These are phyloP conservation scores for Staphylotrichum tortipilum DNA, from an alignment of 495 filamentous ascomycete genomes.

Conservation along the genomic window DNA sequence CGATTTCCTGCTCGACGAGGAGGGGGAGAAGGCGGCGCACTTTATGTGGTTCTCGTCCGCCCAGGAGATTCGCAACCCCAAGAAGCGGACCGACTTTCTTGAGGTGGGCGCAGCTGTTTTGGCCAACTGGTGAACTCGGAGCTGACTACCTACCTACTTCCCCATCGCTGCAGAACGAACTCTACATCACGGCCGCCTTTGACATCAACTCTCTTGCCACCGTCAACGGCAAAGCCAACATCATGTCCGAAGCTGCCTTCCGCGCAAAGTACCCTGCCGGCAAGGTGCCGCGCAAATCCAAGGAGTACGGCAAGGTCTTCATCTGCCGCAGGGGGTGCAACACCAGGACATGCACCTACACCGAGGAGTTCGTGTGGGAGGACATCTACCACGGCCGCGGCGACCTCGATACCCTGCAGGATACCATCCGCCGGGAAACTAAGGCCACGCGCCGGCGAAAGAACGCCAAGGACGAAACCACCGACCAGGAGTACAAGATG, in stretches of 20 bases:
- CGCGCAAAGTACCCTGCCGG: constrained; percentile 63
- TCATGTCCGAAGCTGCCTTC: constrained; percentile 67
- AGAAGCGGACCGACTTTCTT: constrained; percentile 73
- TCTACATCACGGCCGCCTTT: constrained; percentile 79
- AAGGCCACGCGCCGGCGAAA: constrained; percentile 57
- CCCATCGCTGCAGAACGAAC: constrained; percentile 54
- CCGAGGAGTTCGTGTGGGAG: constrained; percentile 88
- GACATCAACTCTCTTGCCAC: constrained; percentile 80
- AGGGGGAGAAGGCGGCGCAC: constrained; percentile 57
- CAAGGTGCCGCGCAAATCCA: constrained; percentile 60
- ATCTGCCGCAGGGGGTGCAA: constrained; percentile 85
- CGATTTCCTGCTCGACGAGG: constrained; percentile 63
- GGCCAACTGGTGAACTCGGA: no score
- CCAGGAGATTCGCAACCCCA: constrained; percentile 76
- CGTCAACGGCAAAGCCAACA: constrained; percentile 77
- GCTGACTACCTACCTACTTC: not conserved
- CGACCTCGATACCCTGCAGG: constrained; percentile 54
- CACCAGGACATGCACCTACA: constrained; percentile 80
- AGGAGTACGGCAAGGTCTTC: constrained; percentile 80
- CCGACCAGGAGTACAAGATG: constrained; percentile 42
- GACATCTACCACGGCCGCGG: constrained; percentile 61
- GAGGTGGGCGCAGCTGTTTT: constrained; percentile 35
- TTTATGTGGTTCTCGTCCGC: constrained; percentile 89
- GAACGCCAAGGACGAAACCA: constrained; percentile 17
- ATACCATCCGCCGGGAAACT: constrained; percentile 60